Evolutionary conservation across 1,284 basidiomycete species (phyloP).

Genomic region (Inonotus hispidus): DNA sequence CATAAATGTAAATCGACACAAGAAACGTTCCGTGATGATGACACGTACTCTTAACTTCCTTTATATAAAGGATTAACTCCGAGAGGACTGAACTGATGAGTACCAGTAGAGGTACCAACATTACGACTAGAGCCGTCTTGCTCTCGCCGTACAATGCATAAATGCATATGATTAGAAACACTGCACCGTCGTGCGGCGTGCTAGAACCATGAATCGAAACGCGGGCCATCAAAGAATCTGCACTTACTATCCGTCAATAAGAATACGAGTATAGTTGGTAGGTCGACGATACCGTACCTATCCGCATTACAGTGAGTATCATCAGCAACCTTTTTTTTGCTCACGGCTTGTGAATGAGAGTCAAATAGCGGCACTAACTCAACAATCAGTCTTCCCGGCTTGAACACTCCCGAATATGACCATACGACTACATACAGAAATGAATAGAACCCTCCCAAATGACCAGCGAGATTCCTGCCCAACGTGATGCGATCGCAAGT

Average conservation of each 20-base stretch:
- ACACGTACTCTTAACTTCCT: background rate
- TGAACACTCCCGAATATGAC: too few species aligned
- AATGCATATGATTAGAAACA: conserved; percentile 14
- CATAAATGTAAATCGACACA: background rate
- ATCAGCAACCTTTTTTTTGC: too few species aligned
- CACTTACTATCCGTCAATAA: background rate
- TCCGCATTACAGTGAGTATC: background rate
- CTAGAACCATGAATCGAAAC: background rate
- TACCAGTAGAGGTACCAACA: background rate
- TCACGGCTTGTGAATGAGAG: too few species aligned
- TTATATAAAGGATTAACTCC: background rate
- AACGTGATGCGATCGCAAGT: too few species aligned
- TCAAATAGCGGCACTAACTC: too few species aligned
- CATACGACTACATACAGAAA: too few species aligned
- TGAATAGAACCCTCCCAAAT: too few species aligned
- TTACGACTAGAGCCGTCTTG: background rate
- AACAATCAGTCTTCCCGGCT: too few species aligned
- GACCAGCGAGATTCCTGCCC: too few species aligned
- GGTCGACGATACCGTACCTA: background rate
- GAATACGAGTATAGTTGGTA: background rate
- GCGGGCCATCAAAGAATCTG: background rate
- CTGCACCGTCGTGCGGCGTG: too few species aligned
- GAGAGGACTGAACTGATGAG: background rate
- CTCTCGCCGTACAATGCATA: conserved; percentile 17
- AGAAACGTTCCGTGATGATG: background rate